Conservation (phyloP, 371 early-diverging fungal species). For the Conidiobolus incongruus region DNA sequence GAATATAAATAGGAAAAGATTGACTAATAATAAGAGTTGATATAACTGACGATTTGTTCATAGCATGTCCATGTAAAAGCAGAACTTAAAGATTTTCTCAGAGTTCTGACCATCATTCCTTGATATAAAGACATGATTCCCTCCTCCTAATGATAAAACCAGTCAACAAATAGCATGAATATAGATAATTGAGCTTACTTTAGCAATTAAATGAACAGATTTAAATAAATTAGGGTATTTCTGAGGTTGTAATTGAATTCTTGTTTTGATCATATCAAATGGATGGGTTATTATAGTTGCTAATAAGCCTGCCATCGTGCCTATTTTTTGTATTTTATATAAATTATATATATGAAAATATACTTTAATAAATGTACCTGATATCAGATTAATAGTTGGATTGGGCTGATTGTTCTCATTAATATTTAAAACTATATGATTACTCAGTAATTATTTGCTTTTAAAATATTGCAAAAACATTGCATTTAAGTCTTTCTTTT, state of each 20-base stretch:
- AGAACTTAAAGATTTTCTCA: conserved; percentile 70
- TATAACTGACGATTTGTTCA: conserved; percentile 34
- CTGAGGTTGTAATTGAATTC: conserved; percentile 70
- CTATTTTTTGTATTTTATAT: too few species aligned
- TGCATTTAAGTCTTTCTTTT: conserved; percentile 25
- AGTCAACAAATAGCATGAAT: too few species aligned
- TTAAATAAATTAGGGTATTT: conserved; percentile 36
- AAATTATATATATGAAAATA: too few species aligned
- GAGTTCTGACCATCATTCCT: conserved; percentile 60
- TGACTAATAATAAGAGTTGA: too few species aligned
- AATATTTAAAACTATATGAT: background rate
- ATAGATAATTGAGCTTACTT: too few species aligned
- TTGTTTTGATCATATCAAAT: conserved; percentile 81
- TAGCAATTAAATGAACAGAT: conserved; percentile 31
- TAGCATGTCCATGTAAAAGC: conserved; percentile 88
- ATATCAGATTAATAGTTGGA: conserved; percentile 1
- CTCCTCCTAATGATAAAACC: conserved; percentile 22
- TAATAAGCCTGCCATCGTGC: conserved; percentile 39
- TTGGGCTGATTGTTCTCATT: background rate
- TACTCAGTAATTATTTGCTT: too few species aligned
- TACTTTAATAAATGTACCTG: conserved; percentile 6
- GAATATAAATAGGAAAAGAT: too few species aligned
- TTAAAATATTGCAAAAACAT: background rate
- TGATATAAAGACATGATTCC: conserved; percentile 56
- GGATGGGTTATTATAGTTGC: conserved; percentile 79